Conservation (phyloP, 345 rosid genomes). For the Balakata baccata region DNA sequence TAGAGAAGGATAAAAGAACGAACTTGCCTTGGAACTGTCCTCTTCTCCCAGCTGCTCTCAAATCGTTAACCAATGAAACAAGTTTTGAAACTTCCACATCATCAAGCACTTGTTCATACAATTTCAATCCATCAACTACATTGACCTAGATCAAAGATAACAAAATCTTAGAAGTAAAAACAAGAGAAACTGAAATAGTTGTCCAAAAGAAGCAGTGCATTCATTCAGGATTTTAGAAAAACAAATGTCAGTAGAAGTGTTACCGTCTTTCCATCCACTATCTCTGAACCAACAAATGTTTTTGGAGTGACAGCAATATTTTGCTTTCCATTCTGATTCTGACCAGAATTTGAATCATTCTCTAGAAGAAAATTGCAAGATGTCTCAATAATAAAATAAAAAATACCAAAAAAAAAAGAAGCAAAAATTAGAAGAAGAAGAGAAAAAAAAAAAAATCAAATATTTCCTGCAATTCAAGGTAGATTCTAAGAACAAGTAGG, state of each 20-base stretch:
- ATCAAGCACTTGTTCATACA: constrained; percentile 58
- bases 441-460: background rate
- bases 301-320: constrained; percentile 42
- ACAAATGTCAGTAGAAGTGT: constrained; percentile 13
- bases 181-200: constrained; percentile 5
- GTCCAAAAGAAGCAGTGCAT: background rate
- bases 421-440: background rate
- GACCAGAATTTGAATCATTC: constrained; percentile 28
- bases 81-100: constrained; percentile 59
- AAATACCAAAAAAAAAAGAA: background rate
- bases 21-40: constrained; percentile 85
- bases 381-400: constrained; percentile 2
- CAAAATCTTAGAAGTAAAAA: constrained; percentile 11
- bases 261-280: constrained; percentile 72
- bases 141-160: constrained; percentile 54
- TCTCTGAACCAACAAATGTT: constrained; percentile 61
- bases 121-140: constrained; percentile 84
- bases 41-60: constrained; percentile 67
- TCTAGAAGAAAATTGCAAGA: constrained; percentile 39
- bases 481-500: background rate
- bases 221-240: background rate
- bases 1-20: background rate
- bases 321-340: constrained; percentile 46
- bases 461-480: background rate
- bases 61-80: constrained; percentile 64